phyloP scores from a whole-genome alignment of 1,139 yeast genomes.

The Pichia sp. region DNA sequence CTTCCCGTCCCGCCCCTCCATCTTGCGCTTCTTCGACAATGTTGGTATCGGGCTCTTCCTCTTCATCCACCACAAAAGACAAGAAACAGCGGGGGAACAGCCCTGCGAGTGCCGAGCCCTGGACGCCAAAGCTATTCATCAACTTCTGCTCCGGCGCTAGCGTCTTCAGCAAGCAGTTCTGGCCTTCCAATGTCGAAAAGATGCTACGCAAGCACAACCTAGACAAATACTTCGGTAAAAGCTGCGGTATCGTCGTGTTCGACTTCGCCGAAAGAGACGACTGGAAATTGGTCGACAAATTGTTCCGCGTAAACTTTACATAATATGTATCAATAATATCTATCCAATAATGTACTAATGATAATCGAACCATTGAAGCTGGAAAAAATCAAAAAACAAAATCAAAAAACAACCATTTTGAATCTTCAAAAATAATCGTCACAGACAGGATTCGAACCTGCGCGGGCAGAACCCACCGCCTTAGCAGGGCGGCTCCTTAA shows the following conservation, averaged over 20 bases:
- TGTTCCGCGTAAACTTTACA: constrained; percentile 52
- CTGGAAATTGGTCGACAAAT: constrained; percentile 53
- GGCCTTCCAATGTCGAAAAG: constrained; percentile 67
- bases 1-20: not conserved
- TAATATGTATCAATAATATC: not conserved
- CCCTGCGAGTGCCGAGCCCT: constrained; percentile 14
- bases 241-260: constrained; percentile 54
- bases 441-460: constrained; percentile 90
- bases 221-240: constrained; percentile 45
- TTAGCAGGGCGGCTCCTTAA: constrained; percentile 66
- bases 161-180: constrained; percentile 64
- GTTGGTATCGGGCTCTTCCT: not conserved
- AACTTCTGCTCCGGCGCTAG: constrained; percentile 76
- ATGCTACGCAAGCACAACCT: constrained; percentile 48
- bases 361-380: not conserved
- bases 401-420: no score
- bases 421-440: constrained; percentile 47
- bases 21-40: constrained; percentile 14
- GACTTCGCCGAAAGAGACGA: constrained; percentile 63
- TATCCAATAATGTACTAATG: not conserved
- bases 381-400: not conserved
- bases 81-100: not conserved
- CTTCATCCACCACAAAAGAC: not conserved
- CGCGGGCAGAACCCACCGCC: constrained; percentile 84
- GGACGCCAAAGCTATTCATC: constrained; percentile 49